phyloP scores from a whole-genome alignment of 73 alveolate genomes.

The Effrenium voratum region DNA sequence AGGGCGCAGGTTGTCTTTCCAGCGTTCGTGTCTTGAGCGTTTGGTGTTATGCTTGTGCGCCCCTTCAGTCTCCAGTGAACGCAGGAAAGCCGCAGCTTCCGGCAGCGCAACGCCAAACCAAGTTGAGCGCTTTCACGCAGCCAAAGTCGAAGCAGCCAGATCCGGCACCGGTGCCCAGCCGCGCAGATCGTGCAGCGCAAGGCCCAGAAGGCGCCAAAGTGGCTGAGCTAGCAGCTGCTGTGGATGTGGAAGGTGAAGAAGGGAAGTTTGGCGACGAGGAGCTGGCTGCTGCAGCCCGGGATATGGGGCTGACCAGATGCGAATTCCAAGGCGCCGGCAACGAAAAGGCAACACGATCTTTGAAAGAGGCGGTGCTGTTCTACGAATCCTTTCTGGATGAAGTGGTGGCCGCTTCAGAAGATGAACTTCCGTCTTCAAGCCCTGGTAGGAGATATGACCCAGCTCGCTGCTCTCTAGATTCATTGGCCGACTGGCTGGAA shows the following conservation, averaged over 20 bases:
- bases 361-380: neutral
- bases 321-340: neutral
- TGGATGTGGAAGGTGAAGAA: neutral
- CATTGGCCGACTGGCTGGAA: neutral
- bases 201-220: neutral
- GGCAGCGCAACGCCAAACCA: too few relatives aligned
- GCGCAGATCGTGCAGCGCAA: neutral
- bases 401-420: neutral
- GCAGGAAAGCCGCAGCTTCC: too few relatives aligned
- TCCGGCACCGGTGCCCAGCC: neutral
- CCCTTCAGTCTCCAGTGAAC: too few relatives aligned
- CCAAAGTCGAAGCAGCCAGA: too few relatives aligned
- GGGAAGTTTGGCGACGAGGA: neutral
- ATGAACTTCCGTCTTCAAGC: too few relatives aligned
- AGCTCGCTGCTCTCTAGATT: neutral
- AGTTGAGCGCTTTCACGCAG: too few relatives aligned
- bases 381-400: neutral
- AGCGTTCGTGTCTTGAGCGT: too few relatives aligned
- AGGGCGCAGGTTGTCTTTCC: too few relatives aligned
- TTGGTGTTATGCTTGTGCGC: too few relatives aligned
- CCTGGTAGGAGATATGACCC: too few relatives aligned
- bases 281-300: neutral
- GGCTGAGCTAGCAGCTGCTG: neutral
- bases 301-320: neutral
- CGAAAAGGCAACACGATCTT: too few relatives aligned